Evolutionary conservation across 345 rosid genomes (phyloP).

Genomic region (Salix udensis): DNA sequence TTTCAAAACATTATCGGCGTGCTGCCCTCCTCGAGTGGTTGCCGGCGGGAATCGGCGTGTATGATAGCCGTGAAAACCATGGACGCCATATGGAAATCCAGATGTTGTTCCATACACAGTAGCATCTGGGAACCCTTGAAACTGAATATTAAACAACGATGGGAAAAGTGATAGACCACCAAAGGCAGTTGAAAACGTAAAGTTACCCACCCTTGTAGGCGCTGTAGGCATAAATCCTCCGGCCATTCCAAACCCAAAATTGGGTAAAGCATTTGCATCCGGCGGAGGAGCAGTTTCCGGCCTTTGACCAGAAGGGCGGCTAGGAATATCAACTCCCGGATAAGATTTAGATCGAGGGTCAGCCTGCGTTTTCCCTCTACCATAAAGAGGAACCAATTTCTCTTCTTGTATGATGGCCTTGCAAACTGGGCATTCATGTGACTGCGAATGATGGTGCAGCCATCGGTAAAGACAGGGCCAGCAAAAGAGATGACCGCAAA

Average conservation of each 20-base stretch:
- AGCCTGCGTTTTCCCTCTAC: conserved; percentile 72
- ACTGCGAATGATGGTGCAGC: conserved; percentile 77
- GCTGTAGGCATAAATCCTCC: conserved; percentile 74
- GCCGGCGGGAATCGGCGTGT: conserved; percentile 40
- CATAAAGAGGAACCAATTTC: conserved; percentile 89
- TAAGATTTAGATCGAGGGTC: conserved; percentile 74
- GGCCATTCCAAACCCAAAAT: conserved; percentile 58
- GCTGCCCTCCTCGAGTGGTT: conserved; percentile 37
- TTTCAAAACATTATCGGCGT: conserved; percentile 54
- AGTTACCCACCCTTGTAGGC: conserved; percentile 62
- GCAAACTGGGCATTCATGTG: conserved; percentile 91
- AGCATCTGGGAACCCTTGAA: conserved; percentile 69
- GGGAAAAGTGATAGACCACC: conserved; percentile 66
- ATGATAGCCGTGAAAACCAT: conserved; percentile 53
- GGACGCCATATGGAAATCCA: conserved; percentile 56
- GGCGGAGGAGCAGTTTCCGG: conserved; percentile 65
- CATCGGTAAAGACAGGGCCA: conserved; percentile 93
- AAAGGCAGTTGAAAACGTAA: conserved; percentile 56
- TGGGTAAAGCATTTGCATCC: conserved; percentile 41
- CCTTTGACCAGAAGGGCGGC: conserved; percentile 69
- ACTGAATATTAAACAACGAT: conserved; percentile 64
- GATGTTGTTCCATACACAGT: conserved; percentile 58
- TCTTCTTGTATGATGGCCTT: conserved; percentile 88
- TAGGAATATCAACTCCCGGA: conserved; percentile 63
- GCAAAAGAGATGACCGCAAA: conserved; percentile 87